Conservation (phyloP, 1,284 basidiomycete genomes). For the Volvariella surrecta region DNA sequence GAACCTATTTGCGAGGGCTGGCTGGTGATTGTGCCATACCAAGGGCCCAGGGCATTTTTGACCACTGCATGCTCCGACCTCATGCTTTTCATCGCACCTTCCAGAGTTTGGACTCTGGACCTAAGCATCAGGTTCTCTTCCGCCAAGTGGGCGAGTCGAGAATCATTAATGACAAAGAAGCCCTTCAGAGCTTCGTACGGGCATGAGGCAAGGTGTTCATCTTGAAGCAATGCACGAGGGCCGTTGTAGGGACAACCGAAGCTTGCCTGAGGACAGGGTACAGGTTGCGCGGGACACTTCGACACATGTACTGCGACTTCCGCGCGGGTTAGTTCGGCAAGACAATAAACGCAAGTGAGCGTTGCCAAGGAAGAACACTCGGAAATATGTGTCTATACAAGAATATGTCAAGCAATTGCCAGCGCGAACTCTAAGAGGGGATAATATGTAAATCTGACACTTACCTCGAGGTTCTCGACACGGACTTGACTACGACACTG, state of each 20-base stretch:
- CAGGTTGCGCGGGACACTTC: slow-evolving; percentile 12
- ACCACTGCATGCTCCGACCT: slow-evolving; percentile 43
- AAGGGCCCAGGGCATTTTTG: slow-evolving; percentile 53
- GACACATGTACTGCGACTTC: not conserved
- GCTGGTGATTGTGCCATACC: slow-evolving; percentile 32
- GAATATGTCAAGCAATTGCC: too few relatives aligned
- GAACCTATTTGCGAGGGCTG: not conserved
- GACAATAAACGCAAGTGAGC: not conserved
- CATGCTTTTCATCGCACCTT: slow-evolving; percentile 37
- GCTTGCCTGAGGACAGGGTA: slow-evolving; percentile 39
- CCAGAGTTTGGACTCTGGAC: slow-evolving; percentile 43
- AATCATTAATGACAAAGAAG: slow-evolving; percentile 44
- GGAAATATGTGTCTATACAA: not conserved
- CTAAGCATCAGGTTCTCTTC: slow-evolving; percentile 56
- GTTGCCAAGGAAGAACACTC: not conserved
- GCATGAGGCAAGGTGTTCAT: slow-evolving; percentile 39
- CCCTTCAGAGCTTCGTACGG: slow-evolving; percentile 55
- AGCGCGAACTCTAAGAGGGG: too few relatives aligned
- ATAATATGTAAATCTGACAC: too few relatives aligned
- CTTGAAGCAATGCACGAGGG: slow-evolving; percentile 25
- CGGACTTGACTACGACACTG: too few relatives aligned
- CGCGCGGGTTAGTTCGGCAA: not conserved
- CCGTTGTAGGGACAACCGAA: slow-evolving; percentile 53
- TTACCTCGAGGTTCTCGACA: too few relatives aligned
- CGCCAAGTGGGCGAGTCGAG: slow-evolving; percentile 33